These are phyloP conservation scores for Pythium myriotylum DNA, from an alignment of 352 stramenopile species.

Conservation along the genomic window DNA sequence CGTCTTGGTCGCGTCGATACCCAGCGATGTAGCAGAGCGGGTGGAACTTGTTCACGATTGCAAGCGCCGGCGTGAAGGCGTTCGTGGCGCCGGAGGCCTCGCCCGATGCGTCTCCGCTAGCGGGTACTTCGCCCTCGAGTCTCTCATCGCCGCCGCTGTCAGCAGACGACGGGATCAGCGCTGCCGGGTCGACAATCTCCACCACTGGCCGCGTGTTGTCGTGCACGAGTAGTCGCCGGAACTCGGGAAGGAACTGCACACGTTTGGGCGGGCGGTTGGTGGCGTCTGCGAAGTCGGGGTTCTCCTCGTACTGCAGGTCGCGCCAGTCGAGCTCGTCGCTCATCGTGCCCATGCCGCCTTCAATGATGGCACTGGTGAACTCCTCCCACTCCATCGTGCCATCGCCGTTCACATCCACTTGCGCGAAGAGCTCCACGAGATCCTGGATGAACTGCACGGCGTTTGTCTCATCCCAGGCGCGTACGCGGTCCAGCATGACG, in stretches of 20 bases:
- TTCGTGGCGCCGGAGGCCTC: conserved; percentile 9
- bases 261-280: conserved; percentile 65
- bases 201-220: conserved; percentile 70
- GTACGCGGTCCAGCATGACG: conserved; percentile 72
- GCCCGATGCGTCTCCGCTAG: not conserved
- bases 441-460: conserved; percentile 71
- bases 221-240: conserved; percentile 59
- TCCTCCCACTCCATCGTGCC: conserved; percentile 85
- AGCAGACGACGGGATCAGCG: conserved; percentile 39
- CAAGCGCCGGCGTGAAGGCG: conserved; percentile 43
- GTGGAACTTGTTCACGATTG: conserved; percentile 72
- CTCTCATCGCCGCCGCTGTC: conserved; percentile 32
- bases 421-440: conserved; percentile 74
- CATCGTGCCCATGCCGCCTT: conserved; percentile 66
- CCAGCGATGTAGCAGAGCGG: conserved; percentile 66
- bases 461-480: conserved; percentile 48
- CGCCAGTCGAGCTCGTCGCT: conserved; percentile 48
- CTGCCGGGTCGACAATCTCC: conserved; percentile 58
- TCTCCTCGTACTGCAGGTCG: conserved; percentile 77
- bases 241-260: conserved; percentile 59
- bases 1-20: conserved; percentile 78
- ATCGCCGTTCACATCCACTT: conserved; percentile 80
- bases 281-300: conserved; percentile 48
- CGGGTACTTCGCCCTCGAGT: not conserved
- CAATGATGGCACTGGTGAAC: conserved; percentile 83